Base-by-base conservation (phyloP, 2,329 filamentous ascomycete genomes). In the Tolypocladium sp. region DNA sequence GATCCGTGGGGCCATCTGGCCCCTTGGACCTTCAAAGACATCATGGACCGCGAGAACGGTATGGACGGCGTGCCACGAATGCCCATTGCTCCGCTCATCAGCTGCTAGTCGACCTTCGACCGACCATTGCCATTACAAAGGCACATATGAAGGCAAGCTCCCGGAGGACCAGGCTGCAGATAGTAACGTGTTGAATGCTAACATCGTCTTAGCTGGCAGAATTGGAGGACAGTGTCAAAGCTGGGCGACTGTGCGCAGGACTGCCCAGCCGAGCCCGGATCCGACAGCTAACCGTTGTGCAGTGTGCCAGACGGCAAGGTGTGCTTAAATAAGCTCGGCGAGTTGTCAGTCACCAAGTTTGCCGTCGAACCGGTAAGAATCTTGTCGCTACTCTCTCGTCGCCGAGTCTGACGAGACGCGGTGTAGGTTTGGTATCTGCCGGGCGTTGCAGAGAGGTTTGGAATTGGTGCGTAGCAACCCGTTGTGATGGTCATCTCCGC, bases 301-400 rank as follows among this genome's bases (percentile, higher is more conserved):
- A 83, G 81, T 59, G 73, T 83, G 3, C 82, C 82, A 0, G 94
- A 99, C 71, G 93, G 94, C 57, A 94, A 92, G 70, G 91, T 97
- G 52, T 93, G 92, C 69, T 73, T 97, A 57, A 96, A 96, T 69
- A 81, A 85, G n/a, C 76, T 78, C 3, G 94, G 94, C 58, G 94
- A 97, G 71, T 80, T 97, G 42, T 89, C 89, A 38, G 94, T 97
- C 6, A 97, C 94, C 55, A 99, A 99, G 72, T 91, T 97, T 63
- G 94, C 94, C 4, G 94, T 97, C 25, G 94, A 99, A 73, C 94
- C 94, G 30, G 93, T 91, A 64, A 78, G 84, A 76, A 37, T 1
- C 53, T 27, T 22, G 6, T 33, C 22, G 20, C 27, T 25, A 15
- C 15, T 52, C 44, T 20, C 22, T 15, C 7, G 15, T 40, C 8